Evolutionary conservation across 257 asterid species (phyloP).

Genomic region (Solanum sitiens): DNA sequence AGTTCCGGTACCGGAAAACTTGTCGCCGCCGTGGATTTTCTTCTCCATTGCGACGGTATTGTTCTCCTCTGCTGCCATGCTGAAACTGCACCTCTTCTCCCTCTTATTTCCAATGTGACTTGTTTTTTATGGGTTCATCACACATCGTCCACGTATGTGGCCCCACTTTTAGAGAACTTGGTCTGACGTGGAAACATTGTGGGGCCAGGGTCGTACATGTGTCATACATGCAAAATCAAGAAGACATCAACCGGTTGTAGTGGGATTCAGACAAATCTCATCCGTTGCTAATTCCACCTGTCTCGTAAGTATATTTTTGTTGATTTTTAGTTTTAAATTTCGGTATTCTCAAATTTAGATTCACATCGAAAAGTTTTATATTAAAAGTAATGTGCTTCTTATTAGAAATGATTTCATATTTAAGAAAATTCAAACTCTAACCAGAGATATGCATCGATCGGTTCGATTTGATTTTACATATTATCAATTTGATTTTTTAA

Average conservation of each 20-base stretch:
- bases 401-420: no score
- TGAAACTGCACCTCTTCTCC: not conserved
- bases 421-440: no score
- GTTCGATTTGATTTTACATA: no score
- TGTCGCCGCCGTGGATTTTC: not conserved
- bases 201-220: not conserved
- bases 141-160: not conserved
- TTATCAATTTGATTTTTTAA: no score
- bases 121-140: not conserved
- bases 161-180: not conserved
- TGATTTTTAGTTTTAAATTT: not conserved
- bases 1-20: not conserved
- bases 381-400: not conserved
- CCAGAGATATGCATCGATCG: no score
- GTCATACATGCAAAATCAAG: conserved; percentile 25
- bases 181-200: not conserved
- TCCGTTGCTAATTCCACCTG: not conserved
- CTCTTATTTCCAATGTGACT: not conserved
- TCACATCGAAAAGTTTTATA: no score
- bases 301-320: not conserved
- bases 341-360: not conserved
- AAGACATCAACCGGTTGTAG: conserved; percentile 1
- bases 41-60: not conserved
- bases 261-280: not conserved
- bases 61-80: not conserved